Evolutionary conservation across 164 flowering plant genomes (phyloP), one percentile per base, ranked within the genome.

Genomic region (Chloranthus sessilifolius): DNA sequence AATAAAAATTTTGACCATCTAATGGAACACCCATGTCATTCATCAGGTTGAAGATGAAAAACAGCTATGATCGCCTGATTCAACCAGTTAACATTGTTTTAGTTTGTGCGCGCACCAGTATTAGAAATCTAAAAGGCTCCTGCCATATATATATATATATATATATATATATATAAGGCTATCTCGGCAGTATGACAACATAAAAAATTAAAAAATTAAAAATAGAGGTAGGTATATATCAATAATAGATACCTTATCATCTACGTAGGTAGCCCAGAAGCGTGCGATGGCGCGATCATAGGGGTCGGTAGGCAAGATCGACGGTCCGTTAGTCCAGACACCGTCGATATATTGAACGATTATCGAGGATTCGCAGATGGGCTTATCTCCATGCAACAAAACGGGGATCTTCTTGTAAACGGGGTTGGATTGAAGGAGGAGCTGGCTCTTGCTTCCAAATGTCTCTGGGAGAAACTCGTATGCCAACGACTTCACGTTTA

Each of bases 311-410:
- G 85, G 95, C 5, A 85, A 74, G 41, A 86, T 76, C 1, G 85
- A 47, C 2, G 80, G 73, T 1, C 72, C 79, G 30, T 72, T 53
- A 12, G 78, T 25, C 77, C 82, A 85, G 5, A 15, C 60, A 25
- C 82, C 88, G 30, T 85, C 85, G 11, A 86, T 65, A 64, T 86
- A 86, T 49, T 86, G 65, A 29, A 82, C 77, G 12, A 86, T 86
- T 57, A 77, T 40, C 27, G 72, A 61, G 2, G 88, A 82, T 47
- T 82, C 85, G 22, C 76, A 79, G 14, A 81, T 40, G 38, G 88
- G 77, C 49, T 64, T 69, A 30, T 52, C 77, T 2, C 25, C 43
- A 34, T 86, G 88, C 51, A 82, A 55, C 9, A 67, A 49, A n/a
- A 65, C 68, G 1, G 75, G 78, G 19, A 70, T 41, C 40, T 74